phyloP scores from a whole-genome alignment of 2,329 filamentous ascomycete genomes.

The Pseudogymnoascus sp. region DNA sequence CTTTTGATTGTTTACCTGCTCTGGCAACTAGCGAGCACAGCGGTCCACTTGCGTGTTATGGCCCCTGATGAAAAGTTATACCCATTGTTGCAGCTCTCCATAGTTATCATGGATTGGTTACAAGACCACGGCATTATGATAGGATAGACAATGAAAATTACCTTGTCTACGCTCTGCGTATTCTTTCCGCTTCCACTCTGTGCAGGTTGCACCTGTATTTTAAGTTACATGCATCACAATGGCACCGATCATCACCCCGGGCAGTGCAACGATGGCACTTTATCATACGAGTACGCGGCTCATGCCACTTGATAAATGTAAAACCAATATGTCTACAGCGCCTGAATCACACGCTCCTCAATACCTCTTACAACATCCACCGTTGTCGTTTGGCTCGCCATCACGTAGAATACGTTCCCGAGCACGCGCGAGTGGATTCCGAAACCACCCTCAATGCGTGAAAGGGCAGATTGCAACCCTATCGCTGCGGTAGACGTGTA shows the following conservation, averaged over 20 bases:
- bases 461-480: conserved; percentile 34
- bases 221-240: background rate
- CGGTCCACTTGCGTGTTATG: background rate
- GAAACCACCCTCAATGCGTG: conserved; percentile 17
- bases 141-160: background rate
- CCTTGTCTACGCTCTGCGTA: background rate
- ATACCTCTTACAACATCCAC: background rate
- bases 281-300: background rate
- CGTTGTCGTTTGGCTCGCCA: conserved; percentile 42
- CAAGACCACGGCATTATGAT: background rate
- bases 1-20: background rate
- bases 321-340: background rate
- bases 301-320: background rate
- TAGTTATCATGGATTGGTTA: background rate
- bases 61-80: background rate
- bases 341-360: background rate
- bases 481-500: conserved; percentile 30
- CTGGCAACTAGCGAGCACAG: background rate
- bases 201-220: background rate
- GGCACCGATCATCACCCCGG: background rate
- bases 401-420: conserved; percentile 51
- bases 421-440: conserved; percentile 47
- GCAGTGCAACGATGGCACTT: background rate
- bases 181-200: background rate
- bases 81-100: background rate